Evolutionary conservation across 345 rosid genomes (phyloP).

Genomic region (Camelina sativa): DNA sequence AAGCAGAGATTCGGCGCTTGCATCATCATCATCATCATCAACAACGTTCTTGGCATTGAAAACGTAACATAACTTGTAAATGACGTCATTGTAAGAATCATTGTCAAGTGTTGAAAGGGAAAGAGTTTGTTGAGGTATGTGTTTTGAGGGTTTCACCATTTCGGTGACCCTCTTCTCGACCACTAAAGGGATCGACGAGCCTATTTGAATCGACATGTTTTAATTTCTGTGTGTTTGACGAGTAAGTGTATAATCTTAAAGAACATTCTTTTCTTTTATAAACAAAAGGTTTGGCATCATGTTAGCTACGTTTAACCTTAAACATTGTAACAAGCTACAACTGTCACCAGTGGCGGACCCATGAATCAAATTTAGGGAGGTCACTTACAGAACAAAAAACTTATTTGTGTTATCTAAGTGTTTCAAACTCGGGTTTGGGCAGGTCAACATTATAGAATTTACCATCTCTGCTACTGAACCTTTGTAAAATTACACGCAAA

Average conservation of each 20-base stretch:
- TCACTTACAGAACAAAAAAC: too few relatives aligned
- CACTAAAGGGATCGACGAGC: conserved; percentile 23
- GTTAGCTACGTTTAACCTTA: neutral
- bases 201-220: conserved; percentile 14
- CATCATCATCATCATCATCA: neutral
- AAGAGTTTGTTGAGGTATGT: conserved; percentile 48
- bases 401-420: too few relatives aligned
- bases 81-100: conserved; percentile 45
- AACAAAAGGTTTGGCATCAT: neutral
- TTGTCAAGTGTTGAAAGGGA: conserved; percentile 56
- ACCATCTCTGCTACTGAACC: too few relatives aligned
- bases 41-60: conserved; percentile 41
- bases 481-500: too few relatives aligned
- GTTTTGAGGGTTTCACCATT: conserved; percentile 52
- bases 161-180: conserved; percentile 30
- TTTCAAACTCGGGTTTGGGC: too few relatives aligned
- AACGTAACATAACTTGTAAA: conserved; percentile 47
- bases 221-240: neutral
- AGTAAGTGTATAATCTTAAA: neutral
- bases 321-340: neutral
- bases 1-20: conserved; percentile 33
- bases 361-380: too few relatives aligned
- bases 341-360: too few relatives aligned
- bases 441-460: too few relatives aligned
- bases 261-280: neutral